Evolutionary conservation across 164 flowering plant species (phyloP).

Genomic region (Houttuynia cordata): DNA sequence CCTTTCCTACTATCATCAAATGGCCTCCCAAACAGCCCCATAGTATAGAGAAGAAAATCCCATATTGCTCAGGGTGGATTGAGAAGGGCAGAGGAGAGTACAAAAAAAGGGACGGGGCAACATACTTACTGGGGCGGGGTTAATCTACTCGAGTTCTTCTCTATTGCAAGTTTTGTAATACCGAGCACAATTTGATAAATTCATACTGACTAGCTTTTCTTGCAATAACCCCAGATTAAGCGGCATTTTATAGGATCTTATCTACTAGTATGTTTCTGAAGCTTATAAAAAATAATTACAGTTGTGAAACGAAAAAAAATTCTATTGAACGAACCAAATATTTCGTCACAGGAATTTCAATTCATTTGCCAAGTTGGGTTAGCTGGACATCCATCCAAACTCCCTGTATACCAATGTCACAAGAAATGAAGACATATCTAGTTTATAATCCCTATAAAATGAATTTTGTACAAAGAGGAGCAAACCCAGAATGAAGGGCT

Average conservation of each 20-base stretch:
- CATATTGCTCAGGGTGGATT: background rate
- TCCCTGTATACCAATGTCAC: background rate
- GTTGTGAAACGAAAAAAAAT: too few relatives aligned
- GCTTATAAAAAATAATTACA: too few relatives aligned
- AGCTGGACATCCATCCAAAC: background rate
- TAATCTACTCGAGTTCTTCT: background rate
- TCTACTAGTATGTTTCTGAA: too few relatives aligned
- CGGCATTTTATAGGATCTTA: too few relatives aligned
- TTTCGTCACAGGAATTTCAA: background rate
- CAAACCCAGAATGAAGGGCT: constrained; percentile 1
- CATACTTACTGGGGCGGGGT: background rate
- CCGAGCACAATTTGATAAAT: too few relatives aligned
- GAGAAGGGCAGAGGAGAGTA: background rate
- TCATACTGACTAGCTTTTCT: too few relatives aligned
- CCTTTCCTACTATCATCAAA: too few relatives aligned
- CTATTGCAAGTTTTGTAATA: too few relatives aligned
- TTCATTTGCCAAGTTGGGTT: background rate
- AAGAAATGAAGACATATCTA: background rate
- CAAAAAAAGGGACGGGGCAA: background rate
- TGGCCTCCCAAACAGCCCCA: too few relatives aligned
- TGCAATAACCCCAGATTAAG: too few relatives aligned
- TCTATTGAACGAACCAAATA: too few relatives aligned
- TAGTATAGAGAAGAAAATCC: background rate
- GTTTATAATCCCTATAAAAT: background rate
- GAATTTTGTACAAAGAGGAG: background rate